Percentiles rank a stretch among this genome's conserved stretches.
Evolutionary conservation across 371 early-diverging fungal genomes (phyloP).

Genomic region (Mucor lusitanicus): DNA sequence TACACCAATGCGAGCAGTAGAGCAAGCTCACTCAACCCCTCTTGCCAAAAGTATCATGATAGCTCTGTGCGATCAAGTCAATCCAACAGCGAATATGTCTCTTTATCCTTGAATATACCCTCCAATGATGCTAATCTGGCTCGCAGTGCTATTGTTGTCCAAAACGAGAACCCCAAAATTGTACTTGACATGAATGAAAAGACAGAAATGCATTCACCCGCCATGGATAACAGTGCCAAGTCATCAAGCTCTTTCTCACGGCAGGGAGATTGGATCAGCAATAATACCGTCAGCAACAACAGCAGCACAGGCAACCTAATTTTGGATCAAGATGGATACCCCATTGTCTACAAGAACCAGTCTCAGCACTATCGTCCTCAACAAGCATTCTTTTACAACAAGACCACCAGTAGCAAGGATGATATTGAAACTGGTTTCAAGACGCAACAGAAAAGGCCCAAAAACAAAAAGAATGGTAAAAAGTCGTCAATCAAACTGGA

Average conservation of each 20-base stretch:
- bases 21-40: neutral
- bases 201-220: neutral
- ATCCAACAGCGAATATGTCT: neutral
- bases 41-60: neutral
- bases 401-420: neutral
- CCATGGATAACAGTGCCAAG: neutral
- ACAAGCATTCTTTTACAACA: neutral
- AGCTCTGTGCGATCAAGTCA: neutral
- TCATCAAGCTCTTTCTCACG: neutral
- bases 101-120: neutral
- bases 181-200: neutral
- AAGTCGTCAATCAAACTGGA: slow-evolving; percentile 75
- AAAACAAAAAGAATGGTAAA: neutral
- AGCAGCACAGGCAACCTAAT: neutral
- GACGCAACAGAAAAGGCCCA: neutral
- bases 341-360: neutral
- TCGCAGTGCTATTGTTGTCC: neutral
- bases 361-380: neutral
- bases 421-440: neutral
- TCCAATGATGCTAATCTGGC: neutral
- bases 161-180: neutral
- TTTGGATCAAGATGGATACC: neutral
- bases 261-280: neutral
- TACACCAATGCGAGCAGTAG: neutral
- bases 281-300: neutral